Conservation (phyloP, 208 protist species). For the Balamuthia mandrillaris region DNA sequence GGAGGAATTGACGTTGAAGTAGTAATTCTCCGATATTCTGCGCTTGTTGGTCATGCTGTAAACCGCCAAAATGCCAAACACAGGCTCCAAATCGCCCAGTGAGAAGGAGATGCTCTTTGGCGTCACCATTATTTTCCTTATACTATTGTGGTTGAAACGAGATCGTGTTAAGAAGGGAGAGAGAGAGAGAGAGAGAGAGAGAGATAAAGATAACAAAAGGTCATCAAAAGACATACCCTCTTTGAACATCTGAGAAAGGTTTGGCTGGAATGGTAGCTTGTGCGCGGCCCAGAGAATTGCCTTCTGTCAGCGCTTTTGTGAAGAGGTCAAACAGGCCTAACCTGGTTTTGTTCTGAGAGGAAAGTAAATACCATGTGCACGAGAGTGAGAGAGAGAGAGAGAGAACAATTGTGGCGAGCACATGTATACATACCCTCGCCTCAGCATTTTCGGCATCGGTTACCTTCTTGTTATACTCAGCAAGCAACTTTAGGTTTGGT, state of each 20-base stretch:
- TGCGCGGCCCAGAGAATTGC: background rate
- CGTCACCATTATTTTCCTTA: background rate
- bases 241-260: background rate
- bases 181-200: background rate
- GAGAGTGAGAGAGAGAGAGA: too few species aligned
- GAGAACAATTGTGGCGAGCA: too few species aligned
- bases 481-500: too few species aligned
- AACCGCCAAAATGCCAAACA: slow-evolving; percentile 16
- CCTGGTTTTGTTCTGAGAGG: background rate
- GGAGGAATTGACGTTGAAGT: slow-evolving; percentile 44
- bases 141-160: too few species aligned
- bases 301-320: slow-evolving; percentile 12
- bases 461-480: too few species aligned
- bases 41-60: slow-evolving; percentile 20
- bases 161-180: too few species aligned
- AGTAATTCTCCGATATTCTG: slow-evolving; percentile 42
- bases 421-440: too few species aligned
- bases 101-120: slow-evolving; percentile 7
- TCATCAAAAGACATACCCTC: background rate
- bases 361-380: too few species aligned
- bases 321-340: slow-evolving; percentile 14
- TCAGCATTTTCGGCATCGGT: too few species aligned
- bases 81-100: slow-evolving; percentile 42
- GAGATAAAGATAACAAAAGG: background rate
- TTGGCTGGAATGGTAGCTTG: background rate